phyloP scores from a whole-genome alignment of 2,329 filamentous ascomycete species.

The Cryphonectria parasitica region DNA sequence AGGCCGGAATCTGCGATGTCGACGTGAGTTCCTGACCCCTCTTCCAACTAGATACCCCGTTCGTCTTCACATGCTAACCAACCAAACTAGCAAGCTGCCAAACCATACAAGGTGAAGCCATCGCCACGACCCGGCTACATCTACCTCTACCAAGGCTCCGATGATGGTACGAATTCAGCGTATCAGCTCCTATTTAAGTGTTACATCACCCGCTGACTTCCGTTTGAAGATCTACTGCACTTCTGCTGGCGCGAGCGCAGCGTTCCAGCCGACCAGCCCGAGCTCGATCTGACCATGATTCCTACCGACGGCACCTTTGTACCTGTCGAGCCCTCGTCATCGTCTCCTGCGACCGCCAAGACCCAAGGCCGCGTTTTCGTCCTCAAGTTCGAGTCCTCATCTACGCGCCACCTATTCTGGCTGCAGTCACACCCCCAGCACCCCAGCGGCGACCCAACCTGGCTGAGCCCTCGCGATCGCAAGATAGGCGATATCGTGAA shows the following conservation, averaged over 20 bases:
- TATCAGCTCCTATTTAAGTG: neutral
- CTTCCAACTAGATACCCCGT: constrained; percentile 8
- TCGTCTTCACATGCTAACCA: constrained; percentile 32
- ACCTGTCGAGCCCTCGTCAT: constrained; percentile 70
- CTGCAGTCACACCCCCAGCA: constrained; percentile 87
- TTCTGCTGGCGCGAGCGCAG: constrained; percentile 94
- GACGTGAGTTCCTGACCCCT: constrained; percentile 62
- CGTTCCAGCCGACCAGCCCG: constrained; percentile 70
- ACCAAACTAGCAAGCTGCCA: constrained; percentile 50
- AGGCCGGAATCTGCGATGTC: constrained; percentile 86
- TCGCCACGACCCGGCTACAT: constrained; percentile 79
- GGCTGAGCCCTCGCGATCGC: constrained; percentile 82
- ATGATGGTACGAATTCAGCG: constrained; percentile 66
- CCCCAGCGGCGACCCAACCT: constrained; percentile 69
- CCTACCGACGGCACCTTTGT: constrained; percentile 86
- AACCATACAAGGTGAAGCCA: constrained; percentile 74
- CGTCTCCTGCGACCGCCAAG: constrained; percentile 61
- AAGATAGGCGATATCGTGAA: constrained; percentile 90
- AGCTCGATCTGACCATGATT: constrained; percentile 92
- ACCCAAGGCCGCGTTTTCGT: constrained; percentile 90
- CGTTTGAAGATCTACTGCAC: constrained; percentile 74
- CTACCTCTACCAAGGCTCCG: constrained; percentile 74
- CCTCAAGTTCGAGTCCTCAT: constrained; percentile 91
- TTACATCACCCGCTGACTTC: constrained; percentile 4
- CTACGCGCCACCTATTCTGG: constrained; percentile 93